Evolutionary conservation across 768 basidiomycete genomes (phyloP).

Genomic region (Leccinum arenicola): DNA sequence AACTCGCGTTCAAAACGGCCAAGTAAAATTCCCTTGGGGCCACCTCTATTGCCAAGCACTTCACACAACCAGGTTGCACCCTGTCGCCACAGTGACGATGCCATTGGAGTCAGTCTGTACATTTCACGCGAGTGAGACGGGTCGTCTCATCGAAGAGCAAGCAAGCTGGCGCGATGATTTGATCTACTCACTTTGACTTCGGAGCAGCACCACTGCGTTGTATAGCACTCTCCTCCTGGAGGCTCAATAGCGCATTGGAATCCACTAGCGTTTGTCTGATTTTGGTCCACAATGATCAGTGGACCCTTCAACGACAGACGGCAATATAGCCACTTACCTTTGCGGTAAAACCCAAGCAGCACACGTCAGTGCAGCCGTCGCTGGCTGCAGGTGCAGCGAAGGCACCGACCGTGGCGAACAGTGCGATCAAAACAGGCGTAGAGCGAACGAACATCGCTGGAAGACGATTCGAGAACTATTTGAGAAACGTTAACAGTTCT

Average conservation of each 20-base stretch:
- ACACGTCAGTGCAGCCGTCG: background rate
- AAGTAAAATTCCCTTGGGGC: no score
- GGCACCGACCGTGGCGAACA: background rate
- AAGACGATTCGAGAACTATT: no score
- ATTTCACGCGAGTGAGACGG: background rate
- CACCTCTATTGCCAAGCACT: no score
- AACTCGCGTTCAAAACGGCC: no score
- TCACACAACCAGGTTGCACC: no score
- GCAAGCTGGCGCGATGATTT: background rate
- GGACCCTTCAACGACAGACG: background rate
- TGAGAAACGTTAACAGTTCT: no score
- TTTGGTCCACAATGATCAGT: background rate
- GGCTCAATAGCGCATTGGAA: background rate
- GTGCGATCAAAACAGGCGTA: background rate
- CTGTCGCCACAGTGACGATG: no score
- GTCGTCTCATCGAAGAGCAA: background rate
- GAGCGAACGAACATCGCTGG: slow-evolving; percentile 6
- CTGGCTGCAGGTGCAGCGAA: background rate
- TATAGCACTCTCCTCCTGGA: background rate
- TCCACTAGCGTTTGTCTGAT: background rate
- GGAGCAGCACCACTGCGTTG: slow-evolving; percentile 1
- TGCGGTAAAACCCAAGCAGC: background rate
- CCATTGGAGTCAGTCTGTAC: no score
- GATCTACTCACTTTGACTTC: background rate
- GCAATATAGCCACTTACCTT: background rate